Base-by-base conservation (phyloP, 2,329 filamentous ascomycete species). In the Colletotrichum aenigma region DNA sequence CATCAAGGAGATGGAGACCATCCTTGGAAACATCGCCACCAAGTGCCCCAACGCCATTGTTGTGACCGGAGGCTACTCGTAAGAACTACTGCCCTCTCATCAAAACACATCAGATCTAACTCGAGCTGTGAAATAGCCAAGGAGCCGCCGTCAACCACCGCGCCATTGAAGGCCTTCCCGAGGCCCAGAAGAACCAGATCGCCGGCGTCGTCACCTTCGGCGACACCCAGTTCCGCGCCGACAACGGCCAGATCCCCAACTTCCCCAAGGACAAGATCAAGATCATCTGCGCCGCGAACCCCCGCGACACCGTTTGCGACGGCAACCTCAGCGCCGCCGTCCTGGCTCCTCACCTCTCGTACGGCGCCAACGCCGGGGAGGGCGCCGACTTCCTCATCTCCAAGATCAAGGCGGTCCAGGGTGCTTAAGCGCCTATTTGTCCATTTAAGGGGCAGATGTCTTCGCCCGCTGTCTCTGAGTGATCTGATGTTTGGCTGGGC, bases 31-130 rank as follows among this genome's bases (percentile, higher is more conserved):
- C 21, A 84, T 83, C 1, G 81, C 81, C 24, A 78, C 75, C 12
- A 83, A 85, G 62, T 86, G 85, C 74, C 83, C 84, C 8, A 70
- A 79, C 56, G 81, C 82, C 5, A 79, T 79, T 4, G 78, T 86
- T 55, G 81, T 85, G 8, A 80, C 81, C 21, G 83, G 83, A n/a
- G 85, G 85, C 16, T 87, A 86, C 77, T 71, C 56, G 68, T 66
- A 65, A 71, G 56, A 2, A 7, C 7, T 34, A 16, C 2, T 12
- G 4, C 13, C 7, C 16, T 30, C 16, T 16, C 3, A 21, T 0
- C 3, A 21, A 43, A 8, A 56, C 7, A 0, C 2, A 24, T 16
- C 24, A 9, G 6, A 30, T 15, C 56, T 64, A 30, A 71, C 61
- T 9, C 16, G 10, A 10, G 3, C 6, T 18, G 15, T 26, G 18